Evolutionary conservation across 2,329 filamentous ascomycete genomes (phyloP).

Genomic region (Aureobasidium sp.): DNA sequence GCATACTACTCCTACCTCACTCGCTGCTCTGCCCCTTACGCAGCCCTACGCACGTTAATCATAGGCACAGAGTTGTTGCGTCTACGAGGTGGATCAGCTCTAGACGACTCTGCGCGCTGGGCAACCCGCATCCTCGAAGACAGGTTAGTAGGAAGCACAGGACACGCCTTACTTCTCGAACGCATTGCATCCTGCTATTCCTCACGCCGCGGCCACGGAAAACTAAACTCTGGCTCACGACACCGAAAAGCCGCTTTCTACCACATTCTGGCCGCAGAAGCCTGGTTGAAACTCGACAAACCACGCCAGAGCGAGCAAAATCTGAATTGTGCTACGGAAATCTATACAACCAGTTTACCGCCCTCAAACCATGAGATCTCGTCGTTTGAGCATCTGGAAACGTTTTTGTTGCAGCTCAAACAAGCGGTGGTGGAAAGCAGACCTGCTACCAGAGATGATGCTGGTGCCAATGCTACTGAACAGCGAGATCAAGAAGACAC

Average conservation of each 20-base stretch:
- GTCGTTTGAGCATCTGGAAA: constrained; percentile 43
- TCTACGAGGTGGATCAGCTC: constrained; percentile 66
- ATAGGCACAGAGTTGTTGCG: constrained; percentile 75
- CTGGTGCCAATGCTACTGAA: constrained; percentile 29
- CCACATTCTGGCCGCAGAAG: constrained; percentile 73
- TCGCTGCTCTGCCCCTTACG: constrained; percentile 69
- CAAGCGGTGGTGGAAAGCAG: constrained; percentile 46
- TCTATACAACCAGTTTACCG: constrained; percentile 35
- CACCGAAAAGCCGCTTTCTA: constrained; percentile 82
- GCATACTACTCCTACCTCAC: constrained; percentile 89
- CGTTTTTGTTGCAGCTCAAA: constrained; percentile 59
- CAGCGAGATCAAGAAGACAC: constrained; percentile 25
- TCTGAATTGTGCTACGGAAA: constrained; percentile 56
- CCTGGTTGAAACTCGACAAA: constrained; percentile 72
- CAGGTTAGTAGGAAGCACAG: constrained; percentile 62
- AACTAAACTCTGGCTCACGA: constrained; percentile 60
- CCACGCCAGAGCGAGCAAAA: constrained; percentile 69
- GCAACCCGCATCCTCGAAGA: constrained; percentile 71
- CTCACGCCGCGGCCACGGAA: constrained; percentile 59
- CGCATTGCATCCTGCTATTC: constrained; percentile 77
- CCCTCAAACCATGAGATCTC: constrained; percentile 19
- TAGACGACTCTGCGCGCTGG: constrained; percentile 85
- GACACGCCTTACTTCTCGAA: constrained; percentile 77
- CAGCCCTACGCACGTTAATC: constrained; percentile 67
- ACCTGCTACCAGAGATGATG: constrained; percentile 19